phyloP scores from a whole-genome alignment of 306 rosid genomes.

The Alnus rubra region DNA sequence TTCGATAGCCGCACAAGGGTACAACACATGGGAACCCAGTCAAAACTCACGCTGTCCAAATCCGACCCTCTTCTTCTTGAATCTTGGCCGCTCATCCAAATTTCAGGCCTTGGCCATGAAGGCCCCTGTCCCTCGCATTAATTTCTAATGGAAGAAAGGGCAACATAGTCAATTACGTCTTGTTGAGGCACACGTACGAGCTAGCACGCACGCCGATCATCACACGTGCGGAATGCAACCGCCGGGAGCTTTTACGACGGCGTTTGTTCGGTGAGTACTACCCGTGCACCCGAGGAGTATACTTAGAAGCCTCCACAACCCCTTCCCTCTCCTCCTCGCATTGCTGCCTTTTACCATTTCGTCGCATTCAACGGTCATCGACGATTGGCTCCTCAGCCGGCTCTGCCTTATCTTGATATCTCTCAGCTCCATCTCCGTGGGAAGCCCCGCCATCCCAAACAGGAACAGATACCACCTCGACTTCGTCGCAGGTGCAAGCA shows the following conservation, averaged over 20 bases:
- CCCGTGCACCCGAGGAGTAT: conserved; percentile 34
- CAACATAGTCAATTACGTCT: too few species aligned
- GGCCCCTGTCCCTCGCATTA: too few species aligned
- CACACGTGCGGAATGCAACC: conserved; percentile 15
- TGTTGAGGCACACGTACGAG: not conserved
- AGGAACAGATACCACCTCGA: conserved; percentile 62
- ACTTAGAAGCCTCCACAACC: conserved; percentile 44
- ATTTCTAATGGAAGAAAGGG: too few species aligned
- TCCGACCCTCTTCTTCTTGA: not conserved
- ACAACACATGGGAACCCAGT: not conserved
- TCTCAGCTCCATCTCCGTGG: conserved; percentile 58
- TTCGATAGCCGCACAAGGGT: not conserved
- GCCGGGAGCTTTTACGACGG: conserved; percentile 39
- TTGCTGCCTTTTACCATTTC: conserved; percentile 9
- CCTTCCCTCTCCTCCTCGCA: conserved; percentile 22
- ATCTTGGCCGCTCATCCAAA: too few species aligned
- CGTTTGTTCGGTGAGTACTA: conserved; percentile 30
- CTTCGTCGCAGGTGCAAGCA: conserved; percentile 43
- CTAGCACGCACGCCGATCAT: too few species aligned
- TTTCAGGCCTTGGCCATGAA: too few species aligned
- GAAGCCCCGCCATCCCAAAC: conserved; percentile 58
- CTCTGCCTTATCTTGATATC: conserved; percentile 66
- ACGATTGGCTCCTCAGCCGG: conserved; percentile 23
- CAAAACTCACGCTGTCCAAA: not conserved
- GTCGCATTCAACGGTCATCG: conserved; percentile 26